A percentile compares a stretch with the other conserved stretches of the same genome.
Conservation (phyloP, 1,284 basidiomycete genomes). For the Rhodotorula mucilaginosa region DNA sequence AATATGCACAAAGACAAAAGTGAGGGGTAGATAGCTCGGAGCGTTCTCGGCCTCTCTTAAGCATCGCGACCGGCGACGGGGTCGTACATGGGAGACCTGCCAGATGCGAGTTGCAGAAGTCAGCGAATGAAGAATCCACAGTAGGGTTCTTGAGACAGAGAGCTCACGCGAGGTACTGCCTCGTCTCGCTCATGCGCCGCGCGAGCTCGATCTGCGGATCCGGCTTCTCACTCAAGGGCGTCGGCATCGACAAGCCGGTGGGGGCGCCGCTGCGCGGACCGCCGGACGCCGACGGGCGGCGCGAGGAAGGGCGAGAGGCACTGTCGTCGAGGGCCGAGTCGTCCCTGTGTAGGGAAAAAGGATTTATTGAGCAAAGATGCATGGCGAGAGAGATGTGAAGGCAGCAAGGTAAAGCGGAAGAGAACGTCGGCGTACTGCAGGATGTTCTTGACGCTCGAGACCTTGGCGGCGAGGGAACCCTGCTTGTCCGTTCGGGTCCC, state of each 20-base stretch:
- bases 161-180: conserved; percentile 8
- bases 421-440: conserved; percentile 11
- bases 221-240: background rate
- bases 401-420: too few relatives aligned
- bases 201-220: background rate
- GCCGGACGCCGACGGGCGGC: background rate
- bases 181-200: conserved; percentile 4
- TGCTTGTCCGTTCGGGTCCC: conserved; percentile 77
- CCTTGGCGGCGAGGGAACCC: conserved; percentile 33
- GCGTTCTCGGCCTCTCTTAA: background rate
- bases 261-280: background rate
- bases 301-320: background rate
- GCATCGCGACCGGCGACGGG: background rate
- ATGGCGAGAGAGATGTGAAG: background rate
- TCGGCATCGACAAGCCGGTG: background rate
- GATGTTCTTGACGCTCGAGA: conserved; percentile 25
- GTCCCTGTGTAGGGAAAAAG: background rate
- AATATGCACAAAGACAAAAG: too few relatives aligned
- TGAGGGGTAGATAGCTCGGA: too few relatives aligned
- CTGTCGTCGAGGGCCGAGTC: background rate
- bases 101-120: too few relatives aligned
- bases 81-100: conserved; percentile 4
- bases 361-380: background rate
- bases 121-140: too few relatives aligned
- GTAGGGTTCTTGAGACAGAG: too few relatives aligned